Percentiles rank a stretch among this genome's conserved stretches.
These are phyloP conservation scores for Polygonum maritimum DNA, from an alignment of 148 eudicot species.

Conservation along the genomic window DNA sequence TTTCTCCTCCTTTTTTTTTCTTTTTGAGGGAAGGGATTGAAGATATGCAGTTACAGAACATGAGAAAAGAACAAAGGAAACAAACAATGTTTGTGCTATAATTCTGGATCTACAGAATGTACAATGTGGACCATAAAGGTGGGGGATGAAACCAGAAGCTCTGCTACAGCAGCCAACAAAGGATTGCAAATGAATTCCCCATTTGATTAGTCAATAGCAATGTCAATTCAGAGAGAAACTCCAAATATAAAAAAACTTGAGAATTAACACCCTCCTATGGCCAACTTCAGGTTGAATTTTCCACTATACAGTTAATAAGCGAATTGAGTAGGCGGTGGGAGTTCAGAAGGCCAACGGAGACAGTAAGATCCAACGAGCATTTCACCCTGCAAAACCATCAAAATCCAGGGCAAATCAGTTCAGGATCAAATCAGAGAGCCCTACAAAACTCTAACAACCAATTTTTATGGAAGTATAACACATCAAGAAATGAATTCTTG, in stretches of 20 bases:
- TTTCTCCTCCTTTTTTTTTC: neutral
- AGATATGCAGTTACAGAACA: constrained; percentile 35
- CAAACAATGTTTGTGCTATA: constrained; percentile 13
- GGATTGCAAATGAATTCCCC: constrained; percentile 5
- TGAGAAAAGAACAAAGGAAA: constrained; percentile 32
- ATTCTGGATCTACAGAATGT: constrained; percentile 49
- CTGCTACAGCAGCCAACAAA: constrained; percentile 18
- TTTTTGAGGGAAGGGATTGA: constrained; percentile 11
- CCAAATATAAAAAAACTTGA: constrained; percentile 9
- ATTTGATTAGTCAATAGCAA: constrained; percentile 1
- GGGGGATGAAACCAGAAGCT: constrained; percentile 23
- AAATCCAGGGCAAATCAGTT: neutral
- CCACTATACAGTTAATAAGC: constrained; percentile 5
- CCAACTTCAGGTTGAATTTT: constrained; percentile 4
- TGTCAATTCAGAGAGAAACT: constrained; percentile 3
- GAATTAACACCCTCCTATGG: constrained; percentile 18
- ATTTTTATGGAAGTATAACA: too few relatives aligned
- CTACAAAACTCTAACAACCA: too few relatives aligned
- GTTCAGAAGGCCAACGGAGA: constrained; percentile 5
- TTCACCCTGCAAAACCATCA: neutral
- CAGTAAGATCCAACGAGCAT: neutral
- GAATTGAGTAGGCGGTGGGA: neutral
- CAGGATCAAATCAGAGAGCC: neutral
- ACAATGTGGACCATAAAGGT: constrained; percentile 49
- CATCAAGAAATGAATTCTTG: too few relatives aligned